Evolutionary conservation across 805 yeast genomes (phyloP).

Genomic region (Pachysolen tannophilus): DNA sequence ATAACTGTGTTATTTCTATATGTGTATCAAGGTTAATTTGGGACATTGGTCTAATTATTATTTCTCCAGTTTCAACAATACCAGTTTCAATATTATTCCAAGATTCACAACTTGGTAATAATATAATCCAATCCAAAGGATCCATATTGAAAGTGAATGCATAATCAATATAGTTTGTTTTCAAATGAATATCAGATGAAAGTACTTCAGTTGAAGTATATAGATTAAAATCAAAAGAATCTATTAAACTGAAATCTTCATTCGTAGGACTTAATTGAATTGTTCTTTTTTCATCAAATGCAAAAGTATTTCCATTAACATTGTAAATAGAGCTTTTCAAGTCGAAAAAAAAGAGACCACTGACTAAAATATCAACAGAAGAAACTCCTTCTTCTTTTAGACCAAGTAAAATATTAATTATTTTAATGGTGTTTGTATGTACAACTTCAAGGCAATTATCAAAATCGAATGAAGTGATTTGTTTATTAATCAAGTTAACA

Average conservation of each 20-base stretch:
- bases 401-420: background rate
- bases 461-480: constrained; percentile 5
- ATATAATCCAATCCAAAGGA: constrained; percentile 1
- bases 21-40: background rate
- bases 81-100: background rate
- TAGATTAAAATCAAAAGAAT: background rate
- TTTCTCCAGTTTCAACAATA: background rate
- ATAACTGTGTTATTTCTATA: constrained; percentile 1
- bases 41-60: constrained; percentile 4
- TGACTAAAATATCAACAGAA: background rate
- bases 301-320: constrained; percentile 1
- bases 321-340: constrained; percentile 1
- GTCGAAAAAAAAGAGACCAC: constrained; percentile 4
- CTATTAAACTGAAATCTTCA: background rate
- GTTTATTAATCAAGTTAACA: background rate
- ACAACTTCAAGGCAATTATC: constrained; percentile 11
- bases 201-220: background rate
- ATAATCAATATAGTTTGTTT: background rate
- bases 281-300: background rate
- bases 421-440: constrained; percentile 6
- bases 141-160: constrained; percentile 2
- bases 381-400: constrained; percentile 1
- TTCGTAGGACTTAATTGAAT: background rate
- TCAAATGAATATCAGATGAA: background rate
- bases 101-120: constrained; percentile 1